Evolutionary conservation across 1,139 yeast genomes (phyloP).

Genomic region (Sugiyamaella neomexicana): DNA sequence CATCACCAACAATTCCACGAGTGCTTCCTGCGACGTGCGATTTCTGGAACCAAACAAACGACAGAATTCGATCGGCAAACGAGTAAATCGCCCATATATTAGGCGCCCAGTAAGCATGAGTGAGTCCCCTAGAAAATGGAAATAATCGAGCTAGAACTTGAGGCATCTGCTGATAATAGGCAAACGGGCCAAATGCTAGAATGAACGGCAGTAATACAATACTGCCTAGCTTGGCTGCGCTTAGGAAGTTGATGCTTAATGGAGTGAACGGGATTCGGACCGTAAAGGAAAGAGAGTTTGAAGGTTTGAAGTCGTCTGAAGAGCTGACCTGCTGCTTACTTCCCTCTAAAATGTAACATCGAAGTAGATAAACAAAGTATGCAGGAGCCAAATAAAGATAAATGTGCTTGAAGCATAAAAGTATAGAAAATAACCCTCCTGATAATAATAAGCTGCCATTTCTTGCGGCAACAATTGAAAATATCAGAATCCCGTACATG

Average conservation of each 20-base stretch:
- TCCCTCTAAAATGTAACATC: conserved; percentile 64
- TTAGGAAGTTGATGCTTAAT: conserved; percentile 52
- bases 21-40: conserved; percentile 50
- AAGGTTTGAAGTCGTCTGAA: no score
- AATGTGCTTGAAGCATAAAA: conserved; percentile 91
- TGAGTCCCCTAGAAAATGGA: conserved; percentile 92
- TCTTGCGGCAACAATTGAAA: conserved; percentile 71
- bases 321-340: conserved; percentile 28
- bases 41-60: conserved; percentile 45
- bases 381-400: conserved; percentile 94
- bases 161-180: conserved; percentile 61
- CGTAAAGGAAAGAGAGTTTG: conserved; percentile 1
- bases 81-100: conserved; percentile 95
- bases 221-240: conserved; percentile 59
- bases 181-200: conserved; percentile 80
- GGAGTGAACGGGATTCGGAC: conserved; percentile 6
- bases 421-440: conserved; percentile 70
- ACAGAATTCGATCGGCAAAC: conserved; percentile 71
- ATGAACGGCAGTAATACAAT: conserved; percentile 65
- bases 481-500: conserved; percentile 79
- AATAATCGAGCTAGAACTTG: conserved; percentile 69
- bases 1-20: conserved; percentile 90
- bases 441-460: conserved; percentile 57
- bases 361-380: conserved; percentile 72
- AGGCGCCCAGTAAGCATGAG: conserved; percentile 99